Conservation (phyloP, 257 asterid species). For the Orobanche coerulescens region DNA sequence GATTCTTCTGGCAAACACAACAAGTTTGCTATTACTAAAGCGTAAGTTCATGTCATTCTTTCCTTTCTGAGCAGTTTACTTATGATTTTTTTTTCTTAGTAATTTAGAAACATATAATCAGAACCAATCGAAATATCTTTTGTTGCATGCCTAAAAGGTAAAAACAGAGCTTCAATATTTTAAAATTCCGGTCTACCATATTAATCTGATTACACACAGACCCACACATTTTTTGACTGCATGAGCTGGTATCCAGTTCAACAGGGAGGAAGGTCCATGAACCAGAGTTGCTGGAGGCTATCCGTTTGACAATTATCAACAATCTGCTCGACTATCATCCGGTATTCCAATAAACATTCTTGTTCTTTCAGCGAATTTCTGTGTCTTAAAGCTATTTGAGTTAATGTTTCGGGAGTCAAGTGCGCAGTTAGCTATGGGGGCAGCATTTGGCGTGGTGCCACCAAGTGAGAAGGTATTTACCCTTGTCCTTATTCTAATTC, state of each 20-base stretch:
- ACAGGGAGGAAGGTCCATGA: slow-evolving; percentile 88
- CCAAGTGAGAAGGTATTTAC: slow-evolving; percentile 48
- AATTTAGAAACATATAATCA: background rate
- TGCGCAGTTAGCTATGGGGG: slow-evolving; percentile 83
- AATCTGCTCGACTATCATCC: slow-evolving; percentile 90
- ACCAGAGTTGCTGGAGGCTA: slow-evolving; percentile 94
- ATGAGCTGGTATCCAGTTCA: slow-evolving; percentile 44
- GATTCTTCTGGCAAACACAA: slow-evolving; percentile 97
- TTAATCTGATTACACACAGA: too few species aligned
- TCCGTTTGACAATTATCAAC: slow-evolving; percentile 93
- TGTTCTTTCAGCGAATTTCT: slow-evolving; percentile 12
- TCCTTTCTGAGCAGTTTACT: background rate
- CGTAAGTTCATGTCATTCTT: slow-evolving; percentile 43
- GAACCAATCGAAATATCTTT: background rate
- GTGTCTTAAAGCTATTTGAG: slow-evolving; percentile 7
- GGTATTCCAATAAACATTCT: slow-evolving; percentile 33
- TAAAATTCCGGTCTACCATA: too few species aligned
- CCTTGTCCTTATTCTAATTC: background rate
- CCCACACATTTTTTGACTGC: background rate
- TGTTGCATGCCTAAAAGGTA: background rate
- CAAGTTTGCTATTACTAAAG: slow-evolving; percentile 75
- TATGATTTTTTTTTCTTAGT: too few species aligned
- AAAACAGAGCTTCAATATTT: too few species aligned
- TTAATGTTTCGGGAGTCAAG: slow-evolving; percentile 76
- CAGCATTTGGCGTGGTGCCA: slow-evolving; percentile 61